These are phyloP conservation scores for Arthroderma sp. DNA, from an alignment of 2,329 filamentous ascomycete species.

Conservation along the genomic window DNA sequence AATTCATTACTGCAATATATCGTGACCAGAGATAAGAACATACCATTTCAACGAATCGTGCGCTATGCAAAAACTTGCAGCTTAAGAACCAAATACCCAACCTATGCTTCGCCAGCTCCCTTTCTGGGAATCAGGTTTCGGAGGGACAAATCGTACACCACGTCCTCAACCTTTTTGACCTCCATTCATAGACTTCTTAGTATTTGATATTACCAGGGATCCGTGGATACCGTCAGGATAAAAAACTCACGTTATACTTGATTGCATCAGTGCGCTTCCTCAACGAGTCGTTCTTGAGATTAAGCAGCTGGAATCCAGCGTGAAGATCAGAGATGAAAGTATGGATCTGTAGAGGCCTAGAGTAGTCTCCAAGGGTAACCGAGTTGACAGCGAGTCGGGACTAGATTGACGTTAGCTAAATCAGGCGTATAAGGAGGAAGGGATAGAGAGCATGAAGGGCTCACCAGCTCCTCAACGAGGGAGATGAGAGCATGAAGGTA, in stretches of 20 bases:
- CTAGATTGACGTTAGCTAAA: slow-evolving; percentile 23
- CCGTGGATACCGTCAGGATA: background rate
- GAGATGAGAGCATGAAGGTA: slow-evolving; percentile 82
- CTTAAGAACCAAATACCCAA: too few species aligned
- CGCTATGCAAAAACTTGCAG: background rate
- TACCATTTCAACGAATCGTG: background rate
- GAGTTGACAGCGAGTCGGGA: slow-evolving; percentile 84
- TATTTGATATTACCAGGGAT: background rate
- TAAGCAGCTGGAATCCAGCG: slow-evolving; percentile 91
- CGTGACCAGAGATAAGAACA: background rate
- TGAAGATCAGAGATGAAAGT: slow-evolving; percentile 91
- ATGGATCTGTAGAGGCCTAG: slow-evolving; percentile 74
- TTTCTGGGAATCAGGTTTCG: slow-evolving; percentile 60
- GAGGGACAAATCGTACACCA: slow-evolving; percentile 88
- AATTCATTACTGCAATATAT: background rate
- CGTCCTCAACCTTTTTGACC: slow-evolving; percentile 96
- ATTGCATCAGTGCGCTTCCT: slow-evolving; percentile 80
- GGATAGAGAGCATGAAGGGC: slow-evolving; percentile 13
- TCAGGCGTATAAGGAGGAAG: background rate
- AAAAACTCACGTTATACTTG: slow-evolving; percentile 64
- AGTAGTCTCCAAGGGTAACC: slow-evolving; percentile 81
- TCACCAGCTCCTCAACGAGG: slow-evolving; percentile 73
- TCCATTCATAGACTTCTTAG: slow-evolving; percentile 17
- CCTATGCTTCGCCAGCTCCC: background rate
- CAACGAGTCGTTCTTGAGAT: slow-evolving; percentile 89